A percentile compares a stretch with the other conserved stretches of the same genome.
Conservation (phyloP, 2,329 filamentous ascomycete species). For the Triangularia setosa region DNA sequence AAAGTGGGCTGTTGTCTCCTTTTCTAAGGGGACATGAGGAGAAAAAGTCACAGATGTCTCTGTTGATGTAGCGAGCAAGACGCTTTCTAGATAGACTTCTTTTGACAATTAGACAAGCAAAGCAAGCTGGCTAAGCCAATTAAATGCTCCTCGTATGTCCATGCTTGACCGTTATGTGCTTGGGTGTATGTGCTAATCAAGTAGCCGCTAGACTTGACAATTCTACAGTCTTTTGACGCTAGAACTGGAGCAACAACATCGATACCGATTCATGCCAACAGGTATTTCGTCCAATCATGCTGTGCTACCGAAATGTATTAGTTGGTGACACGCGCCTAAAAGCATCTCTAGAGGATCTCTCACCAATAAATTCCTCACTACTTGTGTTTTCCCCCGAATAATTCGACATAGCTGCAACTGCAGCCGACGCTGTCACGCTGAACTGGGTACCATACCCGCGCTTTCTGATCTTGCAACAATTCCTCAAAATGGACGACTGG, state of each 20-base stretch:
- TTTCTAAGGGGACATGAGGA: slow-evolving; percentile 55
- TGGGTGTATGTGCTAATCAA: neutral
- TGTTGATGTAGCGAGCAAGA: neutral
- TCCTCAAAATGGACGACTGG: neutral
- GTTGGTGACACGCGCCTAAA: neutral
- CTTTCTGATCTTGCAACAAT: neutral
- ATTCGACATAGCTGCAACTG: neutral
- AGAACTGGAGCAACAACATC: neutral
- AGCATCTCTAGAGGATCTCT: neutral
- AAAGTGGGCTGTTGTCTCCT: slow-evolving; percentile 94
- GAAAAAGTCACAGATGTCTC: neutral
- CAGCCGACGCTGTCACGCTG: neutral
- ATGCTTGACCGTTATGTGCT: neutral
- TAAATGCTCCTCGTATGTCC: neutral
- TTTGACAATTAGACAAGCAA: neutral
- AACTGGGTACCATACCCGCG: neutral
- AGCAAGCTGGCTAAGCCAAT: neutral
- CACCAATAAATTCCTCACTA: neutral
- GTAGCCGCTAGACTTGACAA: neutral
- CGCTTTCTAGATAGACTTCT: neutral
- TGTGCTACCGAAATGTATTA: neutral
- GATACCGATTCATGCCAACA: neutral
- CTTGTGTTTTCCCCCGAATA: neutral
- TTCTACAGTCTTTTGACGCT: neutral
- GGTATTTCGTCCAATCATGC: neutral